These are phyloP conservation scores for Pichia membranifaciens DNA, from an alignment of 805 yeast species.

Conservation along the genomic window DNA sequence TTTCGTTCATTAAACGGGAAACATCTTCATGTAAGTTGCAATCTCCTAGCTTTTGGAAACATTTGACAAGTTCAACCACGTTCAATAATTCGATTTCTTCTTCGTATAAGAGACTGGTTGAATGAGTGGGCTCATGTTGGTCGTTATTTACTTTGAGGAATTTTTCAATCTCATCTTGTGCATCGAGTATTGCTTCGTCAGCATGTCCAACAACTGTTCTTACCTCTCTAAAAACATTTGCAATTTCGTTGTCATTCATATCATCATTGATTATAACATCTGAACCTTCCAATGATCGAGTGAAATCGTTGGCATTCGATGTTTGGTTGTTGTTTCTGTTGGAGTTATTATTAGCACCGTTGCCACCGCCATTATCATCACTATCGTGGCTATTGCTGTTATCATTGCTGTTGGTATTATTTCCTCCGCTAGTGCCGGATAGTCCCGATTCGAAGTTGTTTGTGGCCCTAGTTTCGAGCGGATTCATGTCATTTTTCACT, in stretches of 20 bases:
- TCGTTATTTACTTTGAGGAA: conserved; percentile 11
- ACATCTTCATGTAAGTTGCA: neutral
- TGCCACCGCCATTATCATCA: neutral
- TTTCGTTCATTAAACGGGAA: conserved; percentile 11
- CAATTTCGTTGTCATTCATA: conserved; percentile 19
- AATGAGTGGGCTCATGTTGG: neutral
- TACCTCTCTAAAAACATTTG: conserved; percentile 24
- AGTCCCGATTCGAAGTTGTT: too few species aligned
- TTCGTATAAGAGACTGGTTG: conserved; percentile 15
- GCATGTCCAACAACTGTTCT: conserved; percentile 24
- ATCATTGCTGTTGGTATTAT: neutral
- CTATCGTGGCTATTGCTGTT: neutral
- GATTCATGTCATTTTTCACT: neutral
- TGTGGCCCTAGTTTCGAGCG: neutral
- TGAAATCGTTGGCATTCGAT: neutral
- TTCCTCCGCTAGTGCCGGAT: neutral
- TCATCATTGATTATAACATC: conserved; percentile 13
- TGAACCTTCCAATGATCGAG: neutral
- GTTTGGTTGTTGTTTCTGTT: neutral
- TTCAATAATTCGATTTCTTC: conserved; percentile 24
- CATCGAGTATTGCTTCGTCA: conserved; percentile 24
- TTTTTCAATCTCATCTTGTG: conserved; percentile 24
- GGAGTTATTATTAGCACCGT: neutral
- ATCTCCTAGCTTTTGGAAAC: conserved; percentile 25
- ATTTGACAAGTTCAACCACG: conserved; percentile 25